These are phyloP conservation scores for Candida taoyuanica DNA, from an alignment of 805 yeast genomes.

Conservation along the genomic window DNA sequence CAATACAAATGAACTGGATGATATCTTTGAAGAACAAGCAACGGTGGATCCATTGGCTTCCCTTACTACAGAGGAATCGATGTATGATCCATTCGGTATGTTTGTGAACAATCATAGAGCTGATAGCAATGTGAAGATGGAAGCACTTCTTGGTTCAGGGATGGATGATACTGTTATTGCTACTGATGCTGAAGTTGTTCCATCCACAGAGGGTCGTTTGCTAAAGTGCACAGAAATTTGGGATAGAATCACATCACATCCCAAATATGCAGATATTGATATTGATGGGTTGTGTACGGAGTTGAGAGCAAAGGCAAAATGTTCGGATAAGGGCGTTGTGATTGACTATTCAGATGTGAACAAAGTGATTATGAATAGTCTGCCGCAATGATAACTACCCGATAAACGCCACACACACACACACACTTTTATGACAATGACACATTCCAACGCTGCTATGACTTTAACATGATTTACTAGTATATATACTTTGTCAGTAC, in stretches of 20 bases:
- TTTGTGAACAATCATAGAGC: constrained; percentile 10
- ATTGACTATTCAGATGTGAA: constrained; percentile 78
- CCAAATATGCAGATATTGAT: constrained; percentile 87
- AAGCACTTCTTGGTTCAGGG: constrained; percentile 1
- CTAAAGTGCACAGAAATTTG: constrained; percentile 88
- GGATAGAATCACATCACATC: constrained; percentile 95
- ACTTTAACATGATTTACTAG: no score
- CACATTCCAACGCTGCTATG: no score
- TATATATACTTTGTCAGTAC: no score
- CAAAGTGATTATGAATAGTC: constrained; percentile 32
- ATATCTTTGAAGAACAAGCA: constrained; percentile 15
- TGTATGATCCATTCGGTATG: constrained; percentile 48
- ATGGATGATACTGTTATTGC: not conserved
- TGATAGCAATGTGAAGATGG: not conserved
- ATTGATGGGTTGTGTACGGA: constrained; percentile 91
- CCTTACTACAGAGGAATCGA: constrained; percentile 51
- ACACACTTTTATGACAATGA: no score
- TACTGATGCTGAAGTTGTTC: constrained; percentile 47
- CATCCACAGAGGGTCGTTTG: constrained; percentile 55
- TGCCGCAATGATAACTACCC: constrained; percentile 1
- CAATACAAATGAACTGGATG: constrained; percentile 1
- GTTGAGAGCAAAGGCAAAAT: constrained; percentile 87
- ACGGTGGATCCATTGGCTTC: constrained; percentile 35
- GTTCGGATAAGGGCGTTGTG: constrained; percentile 90
- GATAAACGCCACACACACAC: no score